Evolutionary conservation across 768 basidiomycete genomes (phyloP).

Genomic region (Pleurotus djamor): DNA sequence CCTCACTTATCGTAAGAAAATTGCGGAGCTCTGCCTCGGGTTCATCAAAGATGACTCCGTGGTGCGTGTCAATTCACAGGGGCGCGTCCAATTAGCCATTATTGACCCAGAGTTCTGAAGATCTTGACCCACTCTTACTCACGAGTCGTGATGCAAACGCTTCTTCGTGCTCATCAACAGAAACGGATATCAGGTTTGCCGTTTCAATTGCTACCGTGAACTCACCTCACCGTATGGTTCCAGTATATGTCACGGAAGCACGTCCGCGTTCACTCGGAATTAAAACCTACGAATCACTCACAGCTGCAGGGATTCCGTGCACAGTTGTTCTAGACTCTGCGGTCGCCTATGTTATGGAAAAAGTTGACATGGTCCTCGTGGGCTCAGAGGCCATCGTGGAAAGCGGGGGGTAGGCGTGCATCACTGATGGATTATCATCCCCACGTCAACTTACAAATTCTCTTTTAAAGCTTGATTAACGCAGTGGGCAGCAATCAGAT

Average conservation of each 20-base stretch:
- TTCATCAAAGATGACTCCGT: slow-evolving; percentile 97
- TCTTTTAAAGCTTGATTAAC: slow-evolving; percentile 53
- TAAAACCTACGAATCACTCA: slow-evolving; percentile 87
- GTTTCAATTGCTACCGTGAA: slow-evolving; percentile 16
- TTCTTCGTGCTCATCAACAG: slow-evolving; percentile 84
- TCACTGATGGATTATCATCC: slow-evolving; percentile 7
- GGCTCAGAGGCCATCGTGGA: slow-evolving; percentile 99
- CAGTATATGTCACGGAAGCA: slow-evolving; percentile 96
- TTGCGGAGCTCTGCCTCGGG: slow-evolving; percentile 82
- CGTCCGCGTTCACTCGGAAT: slow-evolving; percentile 86
- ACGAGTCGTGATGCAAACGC: slow-evolving; percentile 90
- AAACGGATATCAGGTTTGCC: slow-evolving; percentile 80
- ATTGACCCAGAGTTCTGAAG: slow-evolving; percentile 33
- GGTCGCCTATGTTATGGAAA: slow-evolving; percentile 96
- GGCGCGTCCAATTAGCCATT: slow-evolving; percentile 9
- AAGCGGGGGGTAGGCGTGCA: slow-evolving; percentile 61
- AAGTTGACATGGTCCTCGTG: slow-evolving; percentile 92
- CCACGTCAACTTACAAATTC: background rate
- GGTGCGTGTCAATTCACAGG: slow-evolving; percentile 36
- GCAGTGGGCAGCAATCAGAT: slow-evolving; percentile 96
- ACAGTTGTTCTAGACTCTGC: slow-evolving; percentile 95
- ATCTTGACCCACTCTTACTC: slow-evolving; percentile 98
- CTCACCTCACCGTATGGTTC: slow-evolving; percentile 12
- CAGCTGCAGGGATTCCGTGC: slow-evolving; percentile 89
- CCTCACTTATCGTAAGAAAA: slow-evolving; percentile 83